Evolutionary conservation across 495 filamentous ascomycete species (phyloP), one percentile per base, ranked within the genome.

Genomic region (Aspergillus affinis): DNA sequence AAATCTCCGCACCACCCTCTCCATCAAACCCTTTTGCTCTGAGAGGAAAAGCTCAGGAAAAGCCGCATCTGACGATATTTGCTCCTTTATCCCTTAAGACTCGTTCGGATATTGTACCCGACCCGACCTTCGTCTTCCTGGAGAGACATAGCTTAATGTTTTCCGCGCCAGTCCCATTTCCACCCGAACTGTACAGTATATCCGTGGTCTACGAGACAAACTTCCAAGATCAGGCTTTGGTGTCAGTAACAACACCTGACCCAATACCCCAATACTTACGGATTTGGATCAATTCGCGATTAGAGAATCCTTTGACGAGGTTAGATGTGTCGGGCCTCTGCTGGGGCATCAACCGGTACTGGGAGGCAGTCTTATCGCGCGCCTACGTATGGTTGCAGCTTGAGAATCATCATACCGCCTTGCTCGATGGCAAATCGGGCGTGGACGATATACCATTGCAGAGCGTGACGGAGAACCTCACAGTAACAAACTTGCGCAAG

Each of bases 291-390:
- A 64, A 72, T 13, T 58, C 66, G 19, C 66, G 78, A 27, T 57
- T 80, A 44, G 59, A 59, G 12, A 77, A 72, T 36, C 69, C 74
- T 1, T 69, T 79, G 9, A 45, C 76, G 18, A 72, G 65, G 48
- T 65, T 79, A 2, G 76, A 80, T 52, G 64, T 80, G 41, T 66
- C 76, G 9, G 78, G 75, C 8, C 67, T 78, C 4, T 78, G 78
- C 57, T 75, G 75, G 71, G 75, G 75, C 21, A 73, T 78, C 32
- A 78, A 75, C 27, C 66, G 73, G 10, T 78, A 75, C 61, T 79
- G 78, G 75, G 78, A 78, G 67, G 71, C 68, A 17, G 60, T 66
- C 27, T 54, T 78, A 20, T 65, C 68, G 18, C 72, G 77, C 3
- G 78, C 78, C 30, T 66, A 68, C 29, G 54, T 78, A 49, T 78